These are phyloP conservation scores for Dictyostelium intermedium DNA, from an alignment of 78 protist genomes.

Conservation along the genomic window DNA sequence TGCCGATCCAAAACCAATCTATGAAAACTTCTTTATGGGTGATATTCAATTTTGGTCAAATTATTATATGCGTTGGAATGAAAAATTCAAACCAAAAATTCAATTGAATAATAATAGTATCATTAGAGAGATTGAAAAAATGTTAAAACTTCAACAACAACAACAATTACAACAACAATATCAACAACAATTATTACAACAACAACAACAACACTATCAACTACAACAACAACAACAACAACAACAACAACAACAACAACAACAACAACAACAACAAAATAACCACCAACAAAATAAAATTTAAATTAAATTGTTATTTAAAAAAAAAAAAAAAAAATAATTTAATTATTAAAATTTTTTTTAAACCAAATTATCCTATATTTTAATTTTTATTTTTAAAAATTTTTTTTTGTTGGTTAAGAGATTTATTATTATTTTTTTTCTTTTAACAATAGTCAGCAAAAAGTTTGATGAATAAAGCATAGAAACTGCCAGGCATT, in stretches of 20 bases:
- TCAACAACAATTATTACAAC: neutral
- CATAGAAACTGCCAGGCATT: no score
- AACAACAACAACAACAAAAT: neutral
- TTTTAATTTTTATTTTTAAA: no score
- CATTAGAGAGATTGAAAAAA: neutral
- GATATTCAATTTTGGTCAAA: slow-evolving; percentile 75
- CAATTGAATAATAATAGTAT: neutral
- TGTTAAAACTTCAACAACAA: neutral
- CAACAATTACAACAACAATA: neutral
- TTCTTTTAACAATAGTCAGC: no score
- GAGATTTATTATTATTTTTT: no score
- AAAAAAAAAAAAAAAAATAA: neutral
- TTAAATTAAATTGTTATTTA: neutral
- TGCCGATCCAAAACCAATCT: slow-evolving; percentile 50
- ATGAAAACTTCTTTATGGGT: slow-evolving; percentile 29
- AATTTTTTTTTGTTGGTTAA: no score
- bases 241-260: neutral
- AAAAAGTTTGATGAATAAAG: no score
- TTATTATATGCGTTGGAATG: slow-evolving; percentile 43
- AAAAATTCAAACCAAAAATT: slow-evolving; percentile 28
- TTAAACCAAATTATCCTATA: no score
- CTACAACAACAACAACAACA: neutral
- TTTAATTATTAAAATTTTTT: no score
- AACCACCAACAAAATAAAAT: neutral
- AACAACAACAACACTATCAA: neutral